phyloP scores from a whole-genome alignment of 768 basidiomycete species.

The Amanita subjunquillea region DNA sequence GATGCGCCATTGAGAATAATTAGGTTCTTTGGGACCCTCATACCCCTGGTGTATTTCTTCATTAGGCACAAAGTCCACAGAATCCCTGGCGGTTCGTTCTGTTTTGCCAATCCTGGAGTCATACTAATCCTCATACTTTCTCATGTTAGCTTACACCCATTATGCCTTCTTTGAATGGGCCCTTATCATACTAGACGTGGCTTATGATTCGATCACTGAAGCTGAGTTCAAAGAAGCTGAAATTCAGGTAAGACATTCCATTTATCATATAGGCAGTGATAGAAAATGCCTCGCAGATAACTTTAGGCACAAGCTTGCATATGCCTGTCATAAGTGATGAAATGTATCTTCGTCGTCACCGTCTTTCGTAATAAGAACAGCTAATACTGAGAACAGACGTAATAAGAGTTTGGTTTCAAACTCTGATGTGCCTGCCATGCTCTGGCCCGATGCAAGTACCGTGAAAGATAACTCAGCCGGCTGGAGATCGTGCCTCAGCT shows the following conservation, averaged over 20 bases:
- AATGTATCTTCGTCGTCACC: conserved; percentile 37
- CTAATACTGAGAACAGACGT: conserved; percentile 3
- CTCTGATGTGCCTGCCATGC: background rate
- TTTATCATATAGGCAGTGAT: background rate
- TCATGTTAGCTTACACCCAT: conserved; percentile 60
- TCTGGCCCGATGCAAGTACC: background rate
- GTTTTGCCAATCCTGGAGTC: background rate
- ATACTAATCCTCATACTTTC: background rate
- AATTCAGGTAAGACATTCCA: conserved; percentile 35
- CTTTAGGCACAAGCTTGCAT: conserved; percentile 10
- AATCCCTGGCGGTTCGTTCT: conserved; percentile 63
- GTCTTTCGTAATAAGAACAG: conserved; percentile 23
- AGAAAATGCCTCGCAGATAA: conserved; percentile 8
- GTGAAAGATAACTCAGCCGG: background rate
- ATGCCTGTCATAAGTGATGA: conserved; percentile 14
- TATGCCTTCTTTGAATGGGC: conserved; percentile 89
- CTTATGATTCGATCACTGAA: conserved; percentile 60
- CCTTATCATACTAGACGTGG: conserved; percentile 62
- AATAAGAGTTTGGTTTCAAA: background rate
- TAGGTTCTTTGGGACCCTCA: conserved; percentile 63
- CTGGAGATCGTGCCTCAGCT: conserved; percentile 12
- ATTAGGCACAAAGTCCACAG: conserved; percentile 75
- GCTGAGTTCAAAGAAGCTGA: conserved; percentile 46
- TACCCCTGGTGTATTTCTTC: conserved; percentile 77
- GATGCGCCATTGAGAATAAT: conserved; percentile 3